Evolutionary conservation across 1,139 yeast species (phyloP), one percentile per base, ranked within the genome.

Genomic region (Kluyveromyces marxianus): DNA sequence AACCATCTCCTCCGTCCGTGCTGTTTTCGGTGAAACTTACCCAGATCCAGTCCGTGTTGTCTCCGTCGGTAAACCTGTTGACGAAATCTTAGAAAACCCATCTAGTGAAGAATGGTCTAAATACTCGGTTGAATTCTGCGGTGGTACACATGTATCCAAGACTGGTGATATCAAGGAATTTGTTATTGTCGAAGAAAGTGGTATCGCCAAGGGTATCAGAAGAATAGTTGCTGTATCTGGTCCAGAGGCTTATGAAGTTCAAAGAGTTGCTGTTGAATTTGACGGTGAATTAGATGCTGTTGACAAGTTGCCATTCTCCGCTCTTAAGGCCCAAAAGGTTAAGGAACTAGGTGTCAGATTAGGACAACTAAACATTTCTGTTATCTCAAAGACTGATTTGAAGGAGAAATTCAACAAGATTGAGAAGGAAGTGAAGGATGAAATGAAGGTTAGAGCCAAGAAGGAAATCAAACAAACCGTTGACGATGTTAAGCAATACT

Each of bases 31-130:
- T 58, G 99, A 92, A 73, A 88, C 96, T 3, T 92, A 92, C 64
- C 99, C 99, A 36, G 97, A 92, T 62, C 99, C 98, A 41, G 99
- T 92, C 33, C 81, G 98, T 66, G 98, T 92, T 56, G 97, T 92
- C 46, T 86, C 96, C 35, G 86, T 94, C 60, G 99, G 99, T 62
- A 84, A 78, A 39, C 80, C 96, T 41, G 87, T 94, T 43, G 92
- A 86, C 26, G 94, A 85, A 4, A 72, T 92, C 55, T 65, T 90
- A 53, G 72, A 75, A 7, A 73, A 82, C 56, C 96, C 97, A 55
- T 55, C 69, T 29, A 84, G 77, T 60, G 70, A 70, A 44, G 77
- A 85, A 59, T 92, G 98, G 97, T 69, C 68, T 56, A 71, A 77
- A 45, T 73, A 77, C 58, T 87, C 97, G 3, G 75, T 94, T 57